Conservation (phyloP, 371 early-diverging fungal genomes). For the Mucor circinelloides region DNA sequence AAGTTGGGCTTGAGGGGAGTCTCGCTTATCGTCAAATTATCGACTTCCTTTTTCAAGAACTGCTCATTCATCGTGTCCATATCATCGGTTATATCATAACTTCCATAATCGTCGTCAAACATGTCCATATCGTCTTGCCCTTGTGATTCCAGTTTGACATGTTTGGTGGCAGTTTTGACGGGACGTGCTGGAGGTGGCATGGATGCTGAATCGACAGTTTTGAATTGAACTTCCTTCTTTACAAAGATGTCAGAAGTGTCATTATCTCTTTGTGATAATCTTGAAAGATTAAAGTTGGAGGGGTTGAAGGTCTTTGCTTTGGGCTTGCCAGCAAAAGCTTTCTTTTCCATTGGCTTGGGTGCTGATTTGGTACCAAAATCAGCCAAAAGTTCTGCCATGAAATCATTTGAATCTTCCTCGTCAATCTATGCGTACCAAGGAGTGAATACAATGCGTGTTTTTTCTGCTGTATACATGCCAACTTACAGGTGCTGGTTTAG, state of each 20-base stretch:
- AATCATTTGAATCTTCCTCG: constrained; percentile 28
- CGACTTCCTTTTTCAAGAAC: constrained; percentile 15
- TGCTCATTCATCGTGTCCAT: constrained; percentile 13
- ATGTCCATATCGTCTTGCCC: background rate
- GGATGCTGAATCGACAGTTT: background rate
- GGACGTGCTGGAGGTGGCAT: background rate
- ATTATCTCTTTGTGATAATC: background rate
- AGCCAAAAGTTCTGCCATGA: constrained; percentile 33
- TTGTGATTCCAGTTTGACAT: background rate
- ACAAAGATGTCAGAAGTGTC: background rate
- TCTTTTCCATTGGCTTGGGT: background rate
- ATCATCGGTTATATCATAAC: constrained; percentile 15
- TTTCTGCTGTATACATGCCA: background rate
- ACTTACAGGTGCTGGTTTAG: constrained; percentile 20
- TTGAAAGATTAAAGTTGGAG: background rate
- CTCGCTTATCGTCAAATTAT: background rate
- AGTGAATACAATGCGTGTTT: background rate
- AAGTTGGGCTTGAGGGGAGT: constrained; percentile 1
- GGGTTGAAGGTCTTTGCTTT: background rate
- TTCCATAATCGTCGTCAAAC: background rate
- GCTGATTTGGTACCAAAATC: constrained; percentile 9
- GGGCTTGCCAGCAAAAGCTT: background rate
- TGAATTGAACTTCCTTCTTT: background rate
- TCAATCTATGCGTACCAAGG: constrained; percentile 8
- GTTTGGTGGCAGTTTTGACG: background rate